These are phyloP conservation scores for Dendrocalamus sinicus DNA, from an alignment of 176 grass and related monocot genomes.

Conservation along the genomic window DNA sequence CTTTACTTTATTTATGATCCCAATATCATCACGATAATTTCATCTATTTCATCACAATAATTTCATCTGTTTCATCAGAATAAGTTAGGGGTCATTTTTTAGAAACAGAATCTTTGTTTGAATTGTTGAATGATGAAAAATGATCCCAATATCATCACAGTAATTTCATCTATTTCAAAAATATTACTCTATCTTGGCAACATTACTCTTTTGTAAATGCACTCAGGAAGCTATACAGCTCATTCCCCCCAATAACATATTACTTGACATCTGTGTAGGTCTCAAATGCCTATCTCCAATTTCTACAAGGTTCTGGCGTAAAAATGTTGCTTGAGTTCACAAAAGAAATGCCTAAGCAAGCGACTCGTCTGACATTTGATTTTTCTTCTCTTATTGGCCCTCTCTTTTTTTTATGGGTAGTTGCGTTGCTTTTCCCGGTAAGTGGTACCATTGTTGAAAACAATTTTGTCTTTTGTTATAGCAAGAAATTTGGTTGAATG, in stretches of 20 bases:
- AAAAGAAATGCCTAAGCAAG: conserved; percentile 74
- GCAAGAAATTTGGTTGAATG: background rate
- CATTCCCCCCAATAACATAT: conserved; percentile 25
- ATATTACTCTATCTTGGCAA: conserved; percentile 21
- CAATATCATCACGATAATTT: background rate
- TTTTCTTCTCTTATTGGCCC: conserved; percentile 57
- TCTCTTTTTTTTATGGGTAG: conserved; percentile 63
- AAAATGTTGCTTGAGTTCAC: conserved; percentile 58
- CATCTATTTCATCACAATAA: background rate
- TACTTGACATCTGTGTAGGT: conserved; percentile 46
- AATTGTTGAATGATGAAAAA: background rate
- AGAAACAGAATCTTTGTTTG: too few relatives aligned
- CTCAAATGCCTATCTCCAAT: conserved; percentile 60
- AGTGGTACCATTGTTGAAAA: conserved; percentile 12
- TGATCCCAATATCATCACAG: background rate
- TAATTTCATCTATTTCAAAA: background rate
- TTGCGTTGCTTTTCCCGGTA: conserved; percentile 77
- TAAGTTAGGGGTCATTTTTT: too few relatives aligned
- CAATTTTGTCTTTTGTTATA: background rate
- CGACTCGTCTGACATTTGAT: conserved; percentile 43
- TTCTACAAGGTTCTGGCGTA: conserved; percentile 48
- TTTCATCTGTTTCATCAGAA: background rate
- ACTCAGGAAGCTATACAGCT: background rate
- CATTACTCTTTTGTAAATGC: background rate
- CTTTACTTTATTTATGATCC: background rate